phyloP scores from a whole-genome alignment of 1,284 basidiomycete genomes.

The Earliella scabrosa region DNA sequence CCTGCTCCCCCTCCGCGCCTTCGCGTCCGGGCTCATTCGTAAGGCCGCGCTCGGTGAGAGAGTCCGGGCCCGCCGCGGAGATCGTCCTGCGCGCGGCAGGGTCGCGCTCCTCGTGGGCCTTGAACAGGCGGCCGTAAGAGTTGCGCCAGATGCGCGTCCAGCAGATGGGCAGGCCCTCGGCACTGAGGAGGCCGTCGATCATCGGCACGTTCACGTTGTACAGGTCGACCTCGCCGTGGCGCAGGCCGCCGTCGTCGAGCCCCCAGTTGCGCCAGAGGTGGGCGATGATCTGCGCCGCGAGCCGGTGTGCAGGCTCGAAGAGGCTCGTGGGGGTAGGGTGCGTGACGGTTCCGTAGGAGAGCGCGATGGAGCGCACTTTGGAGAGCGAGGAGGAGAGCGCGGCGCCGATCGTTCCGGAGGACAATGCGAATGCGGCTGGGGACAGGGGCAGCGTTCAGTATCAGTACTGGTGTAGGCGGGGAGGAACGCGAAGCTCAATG shows the following conservation, averaged over 20 bases:
- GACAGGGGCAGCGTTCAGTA: not conserved
- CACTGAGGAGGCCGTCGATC: constrained; percentile 59
- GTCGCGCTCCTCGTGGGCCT: constrained; percentile 41
- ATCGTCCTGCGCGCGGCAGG: constrained; percentile 27
- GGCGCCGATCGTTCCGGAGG: constrained; percentile 90
- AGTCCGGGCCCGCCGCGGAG: constrained; percentile 49
- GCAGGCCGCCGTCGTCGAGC: constrained; percentile 58
- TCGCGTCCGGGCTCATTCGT: too few relatives aligned
- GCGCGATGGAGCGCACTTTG: constrained; percentile 69
- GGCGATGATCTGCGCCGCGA: constrained; percentile 70
- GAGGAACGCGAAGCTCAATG: not conserved
- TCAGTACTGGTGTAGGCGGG: not conserved
- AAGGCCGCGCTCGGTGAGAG: too few relatives aligned
- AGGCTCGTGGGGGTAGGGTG: constrained; percentile 67
- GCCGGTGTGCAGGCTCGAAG: constrained; percentile 70
- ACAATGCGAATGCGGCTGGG: constrained; percentile 82
- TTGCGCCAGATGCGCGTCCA: constrained; percentile 83
- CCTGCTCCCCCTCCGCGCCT: constrained; percentile 12
- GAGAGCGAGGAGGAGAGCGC: constrained; percentile 83
- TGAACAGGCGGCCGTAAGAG: constrained; percentile 77
- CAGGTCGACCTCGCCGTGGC: constrained; percentile 71
- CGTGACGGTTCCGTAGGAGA: constrained; percentile 85
- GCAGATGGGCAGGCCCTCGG: constrained; percentile 61
- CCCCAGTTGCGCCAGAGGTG: constrained; percentile 87
- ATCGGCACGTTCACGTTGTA: constrained; percentile 86